Base-by-base conservation (phyloP, 768 basidiomycete species). In the Trametes meyenii region DNA sequence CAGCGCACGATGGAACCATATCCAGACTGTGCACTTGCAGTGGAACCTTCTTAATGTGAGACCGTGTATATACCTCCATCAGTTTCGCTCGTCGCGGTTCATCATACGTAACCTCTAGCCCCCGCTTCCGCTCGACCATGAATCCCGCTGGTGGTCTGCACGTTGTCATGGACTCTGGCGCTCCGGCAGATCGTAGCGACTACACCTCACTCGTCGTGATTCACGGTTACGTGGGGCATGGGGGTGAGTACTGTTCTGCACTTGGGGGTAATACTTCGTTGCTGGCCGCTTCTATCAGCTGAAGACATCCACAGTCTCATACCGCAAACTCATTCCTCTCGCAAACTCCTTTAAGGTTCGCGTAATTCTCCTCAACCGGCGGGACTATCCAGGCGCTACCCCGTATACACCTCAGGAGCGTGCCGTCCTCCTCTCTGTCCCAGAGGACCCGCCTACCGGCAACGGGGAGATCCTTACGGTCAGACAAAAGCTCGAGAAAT, bases 381-480 rank as follows among this genome's bases (percentile, higher is more conserved):
- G 67, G 5, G 69, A 65, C 36, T 70, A 68, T 29, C 66, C 63
- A 3, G 61, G 66, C 0, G 61, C 69, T 6, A 61, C 59, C 3
- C 64, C 62, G 3, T 64, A 59, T 59, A 54, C 61, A 1, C 45
- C 35, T 13, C 50, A 55, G 29, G 67, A 70, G 21, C 52, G 57
- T 16, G 55, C 50, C 5, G 24, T 53, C 24, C 29, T 61, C 10
- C 57, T 49, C 1, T 13, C 49, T 7, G 48, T 51, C 6, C 26
- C 29, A 6, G 40, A 50, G 10, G 35, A 21, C 29, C 57, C 48
- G 1, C 57, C 17, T 11, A 58, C 57, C 16, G 42, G 43, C 40
- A 7, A 42, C 29, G 12, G 19, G 2, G 40, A 44, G 39, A 33
- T 51, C 14, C 49, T 40, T 29, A 44, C 57, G n/a, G 49, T 24